Conservation (phyloP, 2,329 filamentous ascomycete genomes). For the Colletotrichum magnum region DNA sequence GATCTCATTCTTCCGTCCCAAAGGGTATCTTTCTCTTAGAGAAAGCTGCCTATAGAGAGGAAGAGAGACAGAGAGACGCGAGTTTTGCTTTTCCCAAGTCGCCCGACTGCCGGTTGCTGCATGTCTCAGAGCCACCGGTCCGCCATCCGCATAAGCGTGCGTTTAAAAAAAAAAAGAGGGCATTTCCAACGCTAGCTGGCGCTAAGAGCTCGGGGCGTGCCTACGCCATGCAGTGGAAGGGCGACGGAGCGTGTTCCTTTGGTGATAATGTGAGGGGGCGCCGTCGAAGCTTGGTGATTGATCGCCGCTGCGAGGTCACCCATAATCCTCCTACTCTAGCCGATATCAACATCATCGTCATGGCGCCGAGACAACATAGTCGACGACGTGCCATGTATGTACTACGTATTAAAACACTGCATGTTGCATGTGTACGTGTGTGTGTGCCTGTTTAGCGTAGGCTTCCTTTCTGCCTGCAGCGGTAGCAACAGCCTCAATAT, state of each 20-base stretch:
- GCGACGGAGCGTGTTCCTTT: neutral
- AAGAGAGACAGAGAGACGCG: neutral
- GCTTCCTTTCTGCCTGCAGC: neutral
- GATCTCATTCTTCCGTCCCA: conserved; percentile 8
- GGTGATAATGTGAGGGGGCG: conserved; percentile 13
- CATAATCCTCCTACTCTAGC: too few relatives aligned
- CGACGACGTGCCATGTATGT: neutral
- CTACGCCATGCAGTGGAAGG: neutral
- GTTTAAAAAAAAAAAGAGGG: neutral
- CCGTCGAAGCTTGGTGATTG: conserved; percentile 1
- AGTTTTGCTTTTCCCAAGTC: neutral
- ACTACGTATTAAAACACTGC: neutral
- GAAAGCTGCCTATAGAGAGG: neutral
- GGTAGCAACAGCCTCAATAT: neutral
- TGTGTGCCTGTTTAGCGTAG: neutral
- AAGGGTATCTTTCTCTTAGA: neutral
- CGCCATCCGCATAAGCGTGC: conserved; percentile 11
- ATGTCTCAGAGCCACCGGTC: conserved; percentile 15
- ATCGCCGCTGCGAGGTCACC: conserved; percentile 22
- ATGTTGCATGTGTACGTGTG: neutral
- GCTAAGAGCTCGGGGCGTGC: too few relatives aligned
- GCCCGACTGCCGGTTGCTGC: conserved; percentile 10
- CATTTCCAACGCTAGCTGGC: too few relatives aligned
- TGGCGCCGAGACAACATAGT: conserved; percentile 27
- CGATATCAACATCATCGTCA: conserved; percentile 1